These are phyloP conservation scores for Komagataea norvegica DNA, from an alignment of 1,139 yeast species.

Conservation along the genomic window DNA sequence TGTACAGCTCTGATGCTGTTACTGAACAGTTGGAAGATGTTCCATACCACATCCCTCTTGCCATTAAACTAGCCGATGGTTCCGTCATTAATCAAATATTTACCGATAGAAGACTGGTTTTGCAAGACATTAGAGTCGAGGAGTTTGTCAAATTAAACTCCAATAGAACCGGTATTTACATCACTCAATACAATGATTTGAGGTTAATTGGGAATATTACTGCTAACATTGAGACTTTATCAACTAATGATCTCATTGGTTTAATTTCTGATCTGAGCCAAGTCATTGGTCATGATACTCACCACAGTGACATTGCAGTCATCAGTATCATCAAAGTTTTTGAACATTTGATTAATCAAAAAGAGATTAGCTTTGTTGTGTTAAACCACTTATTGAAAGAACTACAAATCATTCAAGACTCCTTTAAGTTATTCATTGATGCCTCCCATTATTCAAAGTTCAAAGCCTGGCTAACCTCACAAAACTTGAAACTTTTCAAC, in stretches of 20 bases:
- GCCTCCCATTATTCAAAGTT: slow-evolving; percentile 10
- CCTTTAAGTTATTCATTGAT: slow-evolving; percentile 18
- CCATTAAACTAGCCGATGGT: slow-evolving; percentile 37
- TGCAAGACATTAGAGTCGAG: slow-evolving; percentile 29
- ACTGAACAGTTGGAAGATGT: slow-evolving; percentile 26
- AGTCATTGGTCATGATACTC: slow-evolving; percentile 27
- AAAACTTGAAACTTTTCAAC: slow-evolving; percentile 20
- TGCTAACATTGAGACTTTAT: slow-evolving; percentile 26
- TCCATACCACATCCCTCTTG: slow-evolving; percentile 44
- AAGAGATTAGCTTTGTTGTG: slow-evolving; percentile 22
- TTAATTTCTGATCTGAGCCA: slow-evolving; percentile 30
- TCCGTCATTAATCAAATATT: slow-evolving; percentile 38
- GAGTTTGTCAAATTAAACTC: slow-evolving; percentile 39
- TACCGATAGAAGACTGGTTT: slow-evolving; percentile 42
- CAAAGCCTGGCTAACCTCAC: slow-evolving; percentile 31
- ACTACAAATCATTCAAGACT: slow-evolving; percentile 21
- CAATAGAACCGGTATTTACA: slow-evolving; percentile 44
- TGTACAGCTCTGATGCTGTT: slow-evolving; percentile 26
- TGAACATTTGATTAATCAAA: slow-evolving; percentile 18
- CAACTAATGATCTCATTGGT: slow-evolving; percentile 27
- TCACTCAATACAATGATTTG: slow-evolving; percentile 32
- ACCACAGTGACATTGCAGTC: slow-evolving; percentile 26
- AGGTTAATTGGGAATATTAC: slow-evolving; percentile 29
- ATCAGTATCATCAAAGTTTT: slow-evolving; percentile 25
- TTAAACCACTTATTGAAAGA: slow-evolving; percentile 25